Evolutionary conservation across 192 early-diverging fungal genomes (phyloP).

Genomic region (Coemansia sp.): DNA sequence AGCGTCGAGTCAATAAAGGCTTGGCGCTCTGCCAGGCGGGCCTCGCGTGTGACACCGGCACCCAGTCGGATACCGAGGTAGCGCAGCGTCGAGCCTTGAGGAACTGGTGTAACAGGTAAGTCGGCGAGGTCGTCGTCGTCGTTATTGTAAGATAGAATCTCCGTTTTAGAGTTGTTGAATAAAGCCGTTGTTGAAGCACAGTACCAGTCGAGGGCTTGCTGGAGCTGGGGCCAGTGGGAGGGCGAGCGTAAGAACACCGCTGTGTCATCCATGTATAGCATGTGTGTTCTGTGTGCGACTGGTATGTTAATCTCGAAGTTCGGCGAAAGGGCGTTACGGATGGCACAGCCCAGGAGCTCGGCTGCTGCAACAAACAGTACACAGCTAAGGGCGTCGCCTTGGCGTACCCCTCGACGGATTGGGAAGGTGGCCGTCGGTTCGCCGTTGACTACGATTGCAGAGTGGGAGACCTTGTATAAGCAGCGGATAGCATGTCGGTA

Average conservation of each 20-base stretch:
- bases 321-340: too few species aligned
- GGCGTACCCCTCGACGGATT: conserved; percentile 4
- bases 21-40: not conserved
- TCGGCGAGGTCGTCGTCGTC: too few species aligned
- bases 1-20: not conserved
- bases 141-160: conserved; percentile 8
- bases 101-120: not conserved
- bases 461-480: conserved; percentile 4
- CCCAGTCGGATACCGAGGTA: too few species aligned
- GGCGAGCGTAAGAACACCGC: conserved; percentile 9
- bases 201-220: conserved; percentile 6
- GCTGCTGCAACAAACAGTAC: not conserved
- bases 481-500: conserved; percentile 2
- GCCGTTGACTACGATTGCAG: too few species aligned
- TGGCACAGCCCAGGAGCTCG: not conserved
- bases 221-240: conserved; percentile 3
- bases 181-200: conserved; percentile 10
- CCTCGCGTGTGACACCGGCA: too few species aligned
- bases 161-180: conserved; percentile 10
- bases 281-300: conserved; percentile 10
- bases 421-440: conserved; percentile 6
- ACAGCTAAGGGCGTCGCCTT: conserved; percentile 4
- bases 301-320: too few species aligned
- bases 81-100: not conserved
- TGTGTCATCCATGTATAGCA: conserved; percentile 20